Evolutionary conservation across 495 filamentous ascomycete species (phyloP).

Genomic region (Xylaria flabelliformis): DNA sequence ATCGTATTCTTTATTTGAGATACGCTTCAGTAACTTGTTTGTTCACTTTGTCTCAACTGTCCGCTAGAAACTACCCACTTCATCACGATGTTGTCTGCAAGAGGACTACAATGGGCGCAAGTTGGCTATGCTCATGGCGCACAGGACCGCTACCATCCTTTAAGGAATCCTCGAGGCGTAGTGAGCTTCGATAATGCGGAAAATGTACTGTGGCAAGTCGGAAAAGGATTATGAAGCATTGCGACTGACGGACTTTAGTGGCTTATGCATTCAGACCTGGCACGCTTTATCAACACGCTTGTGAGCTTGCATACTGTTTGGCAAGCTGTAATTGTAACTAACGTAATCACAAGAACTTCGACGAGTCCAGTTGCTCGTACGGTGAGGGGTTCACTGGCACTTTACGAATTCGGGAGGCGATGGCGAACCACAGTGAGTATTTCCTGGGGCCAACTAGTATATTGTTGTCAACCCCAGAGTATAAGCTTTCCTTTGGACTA

Average conservation of each 20-base stretch:
- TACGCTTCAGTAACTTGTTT: not conserved
- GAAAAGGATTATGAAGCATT: not conserved
- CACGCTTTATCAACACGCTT: constrained; percentile 32
- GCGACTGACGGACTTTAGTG: constrained; percentile 22
- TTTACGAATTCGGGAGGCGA: constrained; percentile 45
- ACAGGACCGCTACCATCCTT: constrained; percentile 29
- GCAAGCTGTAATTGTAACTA: not conserved
- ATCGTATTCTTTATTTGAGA: not conserved
- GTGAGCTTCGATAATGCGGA: constrained; percentile 37
- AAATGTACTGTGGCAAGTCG: constrained; percentile 22
- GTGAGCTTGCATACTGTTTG: not conserved
- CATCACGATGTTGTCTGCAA: not conserved
- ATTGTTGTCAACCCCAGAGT: not conserved
- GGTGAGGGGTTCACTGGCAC: constrained; percentile 37
- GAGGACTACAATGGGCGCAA: constrained; percentile 27
- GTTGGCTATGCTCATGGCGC: constrained; percentile 31
- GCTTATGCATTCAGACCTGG: constrained; percentile 31
- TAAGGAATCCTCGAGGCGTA: constrained; percentile 32
- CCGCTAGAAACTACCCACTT: not conserved
- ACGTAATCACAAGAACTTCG: constrained; percentile 31
- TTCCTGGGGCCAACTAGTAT: not conserved
- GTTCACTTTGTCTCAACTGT: not conserved
- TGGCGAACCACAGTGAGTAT: constrained; percentile 45
- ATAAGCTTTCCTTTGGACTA: not conserved
- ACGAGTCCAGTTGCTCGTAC: constrained; percentile 27